Base-by-base conservation (phyloP, 2,329 filamentous ascomycete species). In the Parasarocladium wereldwijsianum region DNA sequence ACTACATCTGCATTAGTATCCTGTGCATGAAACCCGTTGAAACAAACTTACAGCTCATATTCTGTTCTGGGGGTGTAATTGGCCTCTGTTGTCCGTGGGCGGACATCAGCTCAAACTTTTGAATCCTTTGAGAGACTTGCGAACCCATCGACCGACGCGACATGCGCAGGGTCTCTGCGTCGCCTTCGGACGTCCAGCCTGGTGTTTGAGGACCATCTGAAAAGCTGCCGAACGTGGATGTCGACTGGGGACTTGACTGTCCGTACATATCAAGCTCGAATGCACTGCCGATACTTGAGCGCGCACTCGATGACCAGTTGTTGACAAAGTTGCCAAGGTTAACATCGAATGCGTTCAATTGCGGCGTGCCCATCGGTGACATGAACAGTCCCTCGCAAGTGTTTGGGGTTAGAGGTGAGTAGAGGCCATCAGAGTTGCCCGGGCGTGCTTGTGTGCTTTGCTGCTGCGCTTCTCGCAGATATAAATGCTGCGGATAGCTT, bases 381-480 rank as follows among this genome's bases (percentile, higher is more conserved):
- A 69, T 54, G 23, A 71, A 52, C 43, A 69, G 75, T 53, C 57
- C 63, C 48, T 70, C 70, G 55, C 57, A 58, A 36, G 49, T 45
- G 39, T 46, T 47, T 34, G 46, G 37, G 36, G 51, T 41, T 41
- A 50, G 37, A 36, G 45, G 40, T 39, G 42, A 30, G 28, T 21
- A 47, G 34, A 48, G 46, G 41, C 49, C 36, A 17, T 49, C 45
- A 4, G 43, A 41, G 34, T 51, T 65, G 69, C 78, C 76, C 72
- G 78, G 78, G 73, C 80, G 75, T 70, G 71, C 70, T 69, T 57
- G 54, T 38, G 74, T 69, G 70, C 72, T 73, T 65, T 85, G 81
- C 76, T 82, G 74, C 72, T 87, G 83, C 75, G 78, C 70, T 81
- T 82, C 80, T 77, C 77, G 79, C 76, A 84, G 70, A 61, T 73